Base-by-base conservation (phyloP, 495 filamentous ascomycete genomes). In the Penicillium dipodomyicola region DNA sequence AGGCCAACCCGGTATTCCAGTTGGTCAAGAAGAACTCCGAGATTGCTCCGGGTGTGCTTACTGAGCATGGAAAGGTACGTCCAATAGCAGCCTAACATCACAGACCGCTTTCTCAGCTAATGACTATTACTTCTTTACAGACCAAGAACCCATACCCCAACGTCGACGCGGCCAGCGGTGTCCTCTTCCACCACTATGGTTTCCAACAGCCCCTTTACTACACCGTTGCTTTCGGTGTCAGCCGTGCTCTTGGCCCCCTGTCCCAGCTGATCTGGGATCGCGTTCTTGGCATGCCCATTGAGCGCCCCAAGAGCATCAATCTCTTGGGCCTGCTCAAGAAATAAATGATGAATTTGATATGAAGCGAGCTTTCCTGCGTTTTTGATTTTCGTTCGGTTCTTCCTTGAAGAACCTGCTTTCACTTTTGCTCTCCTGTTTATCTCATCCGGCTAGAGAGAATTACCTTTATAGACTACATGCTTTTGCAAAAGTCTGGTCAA, bases 111-210 rank as follows among this genome's bases (percentile, higher is more conserved):
- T 39, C 35, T 32, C 60, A 39, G 56, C 17, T 27, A 11, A 45
- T 30, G 43, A 15, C 17, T 32, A 15, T 19, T n/a, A 48, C 65
- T 32, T 48, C 27, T 10, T 5, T 29, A 17, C 48, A 84, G 88
- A 97, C 94, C 62, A 97, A 97, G 83, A 97, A 97, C 79, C 92
- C 92, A 8, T 92, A 90, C 72, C 94, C 94, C 44, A 98, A 98
- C 66, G 94, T 98, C 51, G 94, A 98, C 72, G 88, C 86, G 17
- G 84, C 83, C 53, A 96, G 90, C 2, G 94, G 94, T 52, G 95
- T 96, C 5, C 80, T 98, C 37, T 97, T 98, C 82, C 84, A 97
- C 69, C 92, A 97, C 74, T 98, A 94, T 67, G 94, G 92, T 47
- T 95, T 97, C 84, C 87, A 87, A 72, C 90, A 98, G 73, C 96